Conservation (phyloP, 2,329 filamentous ascomycete genomes). For the Chaetothyriales sp. region DNA sequence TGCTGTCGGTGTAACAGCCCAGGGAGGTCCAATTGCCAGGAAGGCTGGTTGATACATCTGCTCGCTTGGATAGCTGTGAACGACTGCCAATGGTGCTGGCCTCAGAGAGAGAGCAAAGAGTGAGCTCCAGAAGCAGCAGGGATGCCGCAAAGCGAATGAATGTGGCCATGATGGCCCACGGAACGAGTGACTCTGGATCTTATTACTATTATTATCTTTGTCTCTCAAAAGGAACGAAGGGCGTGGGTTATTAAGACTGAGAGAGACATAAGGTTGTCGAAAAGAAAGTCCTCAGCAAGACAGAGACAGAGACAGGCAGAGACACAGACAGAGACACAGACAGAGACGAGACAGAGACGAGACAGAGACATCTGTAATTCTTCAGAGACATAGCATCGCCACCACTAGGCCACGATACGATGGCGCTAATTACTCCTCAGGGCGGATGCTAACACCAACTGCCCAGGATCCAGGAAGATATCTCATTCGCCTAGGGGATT, state of each 20-base stretch:
- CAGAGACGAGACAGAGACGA: neutral
- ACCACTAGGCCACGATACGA: too few relatives aligned
- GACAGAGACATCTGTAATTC: neutral
- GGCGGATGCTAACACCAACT: too few relatives aligned
- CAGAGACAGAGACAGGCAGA: neutral
- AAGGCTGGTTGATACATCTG: neutral
- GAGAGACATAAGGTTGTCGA: neutral
- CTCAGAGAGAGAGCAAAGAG: neutral
- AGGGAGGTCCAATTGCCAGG: constrained; percentile 5
- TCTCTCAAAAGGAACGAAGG: neutral
- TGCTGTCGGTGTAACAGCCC: constrained; percentile 9
- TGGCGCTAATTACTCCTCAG: too few relatives aligned
- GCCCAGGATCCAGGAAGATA: too few relatives aligned
- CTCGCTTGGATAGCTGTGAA: neutral
- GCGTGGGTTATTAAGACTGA: neutral
- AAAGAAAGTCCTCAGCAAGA: neutral
- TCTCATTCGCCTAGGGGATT: too few relatives aligned
- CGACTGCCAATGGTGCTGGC: neutral
- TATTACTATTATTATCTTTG: too few relatives aligned
- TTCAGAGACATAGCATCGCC: too few relatives aligned
- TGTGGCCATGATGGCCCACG: constrained; percentile 1
- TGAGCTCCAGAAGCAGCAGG: neutral
- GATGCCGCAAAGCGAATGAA: neutral
- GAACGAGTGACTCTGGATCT: neutral
- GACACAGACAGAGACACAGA: too few relatives aligned